Percentiles rank a stretch among this genome's conserved stretches.
phyloP scores from a whole-genome alignment of 139 green algal genomes.

The Volvox reticuliferus region DNA sequence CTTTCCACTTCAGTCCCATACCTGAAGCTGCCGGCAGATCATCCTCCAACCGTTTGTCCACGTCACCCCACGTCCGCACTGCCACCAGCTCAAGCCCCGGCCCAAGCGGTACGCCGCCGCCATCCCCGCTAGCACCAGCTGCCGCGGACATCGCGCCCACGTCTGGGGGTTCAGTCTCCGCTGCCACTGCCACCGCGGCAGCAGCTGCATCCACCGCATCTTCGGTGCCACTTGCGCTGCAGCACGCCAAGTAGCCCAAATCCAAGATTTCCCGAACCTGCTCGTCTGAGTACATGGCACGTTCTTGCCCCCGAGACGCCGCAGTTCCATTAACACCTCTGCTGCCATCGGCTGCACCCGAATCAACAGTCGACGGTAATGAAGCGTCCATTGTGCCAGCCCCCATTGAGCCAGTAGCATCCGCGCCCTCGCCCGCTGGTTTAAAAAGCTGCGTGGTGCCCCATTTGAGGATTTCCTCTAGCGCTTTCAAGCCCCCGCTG shows the following conservation, averaged over 20 bases:
- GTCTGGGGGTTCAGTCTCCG: neutral
- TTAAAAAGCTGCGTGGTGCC: slow-evolving; percentile 70
- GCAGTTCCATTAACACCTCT: neutral
- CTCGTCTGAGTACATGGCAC: slow-evolving; percentile 40
- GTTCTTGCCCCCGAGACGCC: slow-evolving; percentile 17
- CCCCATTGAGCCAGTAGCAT: too few relatives aligned
- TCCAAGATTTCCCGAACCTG: slow-evolving; percentile 55
- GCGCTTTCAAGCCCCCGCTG: slow-evolving; percentile 43
- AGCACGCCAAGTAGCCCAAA: slow-evolving; percentile 40
- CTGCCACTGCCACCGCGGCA: neutral
- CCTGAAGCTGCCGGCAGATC: slow-evolving; percentile 6
- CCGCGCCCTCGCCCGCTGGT: neutral
- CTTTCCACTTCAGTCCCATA: neutral
- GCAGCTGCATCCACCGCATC: neutral
- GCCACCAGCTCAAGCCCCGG: slow-evolving; percentile 52
- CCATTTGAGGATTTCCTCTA: slow-evolving; percentile 79
- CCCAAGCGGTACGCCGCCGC: slow-evolving; percentile 39
- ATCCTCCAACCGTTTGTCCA: slow-evolving; percentile 59
- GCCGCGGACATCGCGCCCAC: neutral
- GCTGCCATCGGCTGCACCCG: neutral
- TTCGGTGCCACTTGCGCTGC: neutral
- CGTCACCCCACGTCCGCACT: slow-evolving; percentile 50
- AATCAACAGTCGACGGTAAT: too few relatives aligned
- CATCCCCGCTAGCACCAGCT: neutral
- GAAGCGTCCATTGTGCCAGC: too few relatives aligned